Percentiles rank a stretch among this genome's conserved stretches.
Conservation (phyloP, 176 grass and related monocot genomes). For the Oryza nivara region DNA sequence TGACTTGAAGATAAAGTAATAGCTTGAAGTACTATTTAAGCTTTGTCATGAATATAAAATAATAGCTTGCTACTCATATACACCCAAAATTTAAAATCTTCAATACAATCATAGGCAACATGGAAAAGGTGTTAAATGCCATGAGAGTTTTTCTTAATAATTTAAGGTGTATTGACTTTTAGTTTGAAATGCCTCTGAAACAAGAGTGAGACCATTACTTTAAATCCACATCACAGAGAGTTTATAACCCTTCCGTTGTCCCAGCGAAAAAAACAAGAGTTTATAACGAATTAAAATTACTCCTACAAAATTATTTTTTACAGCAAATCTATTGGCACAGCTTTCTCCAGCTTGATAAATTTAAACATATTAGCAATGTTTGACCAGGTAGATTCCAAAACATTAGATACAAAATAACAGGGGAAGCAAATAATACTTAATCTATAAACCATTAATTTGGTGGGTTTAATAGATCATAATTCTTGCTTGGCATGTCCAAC, state of each 20-base stretch:
- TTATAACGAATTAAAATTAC: not conserved
- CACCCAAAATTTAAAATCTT: not conserved
- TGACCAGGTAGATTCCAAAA: not conserved
- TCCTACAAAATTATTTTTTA: not conserved
- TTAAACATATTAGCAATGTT: not conserved
- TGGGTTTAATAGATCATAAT: not conserved
- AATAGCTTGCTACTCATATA: not conserved
- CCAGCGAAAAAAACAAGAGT: not conserved
- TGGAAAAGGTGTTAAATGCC: not conserved
- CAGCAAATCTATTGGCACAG: not conserved
- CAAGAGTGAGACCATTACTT: not conserved
- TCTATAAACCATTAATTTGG: not conserved
- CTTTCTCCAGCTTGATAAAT: not conserved
- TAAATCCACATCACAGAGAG: not conserved
- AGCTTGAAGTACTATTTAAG: not conserved
- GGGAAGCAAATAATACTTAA: not conserved
- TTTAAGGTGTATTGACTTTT: not conserved
- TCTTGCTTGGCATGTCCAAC: not conserved
- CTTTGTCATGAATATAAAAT: not conserved
- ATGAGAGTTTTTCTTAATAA: not conserved
- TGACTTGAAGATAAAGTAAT: not conserved
- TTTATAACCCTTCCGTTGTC: not conserved
- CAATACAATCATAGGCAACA: too few species aligned
- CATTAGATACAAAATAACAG: not conserved
- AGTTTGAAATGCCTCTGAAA: not conserved